Evolutionary conservation across 2,329 filamentous ascomycete genomes (phyloP).

Genomic region (Celoporthe dispersa): DNA sequence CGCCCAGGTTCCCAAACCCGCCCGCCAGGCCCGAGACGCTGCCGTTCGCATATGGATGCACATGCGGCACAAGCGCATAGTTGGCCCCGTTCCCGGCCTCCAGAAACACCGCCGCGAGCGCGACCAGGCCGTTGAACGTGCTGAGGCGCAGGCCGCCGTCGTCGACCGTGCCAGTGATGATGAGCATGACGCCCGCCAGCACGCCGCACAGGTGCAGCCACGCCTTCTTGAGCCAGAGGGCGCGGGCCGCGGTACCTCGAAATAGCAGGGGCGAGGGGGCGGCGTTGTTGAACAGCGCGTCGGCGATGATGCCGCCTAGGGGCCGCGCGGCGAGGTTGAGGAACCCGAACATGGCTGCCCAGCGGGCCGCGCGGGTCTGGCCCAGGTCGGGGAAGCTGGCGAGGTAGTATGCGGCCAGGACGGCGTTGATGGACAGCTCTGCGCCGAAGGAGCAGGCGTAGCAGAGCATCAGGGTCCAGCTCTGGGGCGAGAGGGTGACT

Average conservation of each 20-base stretch:
- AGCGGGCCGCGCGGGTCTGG: constrained; percentile 61
- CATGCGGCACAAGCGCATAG: constrained; percentile 85
- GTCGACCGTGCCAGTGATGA: constrained; percentile 68
- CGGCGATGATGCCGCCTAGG: constrained; percentile 62
- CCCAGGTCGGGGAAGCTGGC: constrained; percentile 62
- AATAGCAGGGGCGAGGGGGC: constrained; percentile 23
- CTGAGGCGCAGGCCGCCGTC: constrained; percentile 40
- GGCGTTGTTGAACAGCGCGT: constrained; percentile 50
- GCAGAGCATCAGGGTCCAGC: constrained; percentile 57
- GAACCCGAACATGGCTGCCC: constrained; percentile 76
- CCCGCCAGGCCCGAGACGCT: constrained; percentile 77
- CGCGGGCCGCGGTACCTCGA: constrained; percentile 30
- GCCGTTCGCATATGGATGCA: constrained; percentile 82
- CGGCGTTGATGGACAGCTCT: constrained; percentile 65
- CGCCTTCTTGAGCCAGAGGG: constrained; percentile 52
- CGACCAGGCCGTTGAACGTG: constrained; percentile 77
- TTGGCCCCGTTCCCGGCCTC: constrained; percentile 86
- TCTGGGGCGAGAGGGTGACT: constrained; percentile 58
- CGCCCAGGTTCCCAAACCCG: constrained; percentile 81
- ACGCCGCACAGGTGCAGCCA: constrained; percentile 69
- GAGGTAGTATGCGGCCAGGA: constrained; percentile 63
- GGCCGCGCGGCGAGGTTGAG: constrained; percentile 72
- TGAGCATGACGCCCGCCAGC: constrained; percentile 60
- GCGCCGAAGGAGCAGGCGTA: constrained; percentile 68
- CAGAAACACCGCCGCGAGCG: constrained; percentile 78